Evolutionary conservation across 306 rosid genomes (phyloP).

Genomic region (Medicago arabica): DNA sequence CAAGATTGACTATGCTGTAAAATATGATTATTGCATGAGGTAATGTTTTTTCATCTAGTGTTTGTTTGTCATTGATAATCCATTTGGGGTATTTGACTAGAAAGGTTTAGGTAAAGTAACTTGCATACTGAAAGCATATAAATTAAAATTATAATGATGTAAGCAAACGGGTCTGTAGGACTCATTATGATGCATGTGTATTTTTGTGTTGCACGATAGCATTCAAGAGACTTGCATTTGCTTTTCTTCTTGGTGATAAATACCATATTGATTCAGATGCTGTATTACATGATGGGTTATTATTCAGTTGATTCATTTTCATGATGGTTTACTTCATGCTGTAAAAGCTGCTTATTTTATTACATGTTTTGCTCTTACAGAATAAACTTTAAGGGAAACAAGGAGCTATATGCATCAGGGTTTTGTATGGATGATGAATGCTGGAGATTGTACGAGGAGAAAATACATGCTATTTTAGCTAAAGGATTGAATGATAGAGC

Average conservation of each 20-base stretch:
- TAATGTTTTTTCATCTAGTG: constrained; percentile 40
- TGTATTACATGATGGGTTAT: constrained; percentile 3
- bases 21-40: constrained; percentile 89
- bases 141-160: constrained; percentile 14
- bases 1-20: constrained; percentile 74
- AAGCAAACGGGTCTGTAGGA: neutral
- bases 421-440: constrained; percentile 90
- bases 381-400: constrained; percentile 75
- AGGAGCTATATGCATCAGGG: constrained; percentile 63
- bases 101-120: neutral
- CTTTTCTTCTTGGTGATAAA: constrained; percentile 33
- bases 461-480: constrained; percentile 68
- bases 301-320: constrained; percentile 31
- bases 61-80: constrained; percentile 13
- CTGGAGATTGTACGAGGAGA: constrained; percentile 90
- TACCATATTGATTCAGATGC: constrained; percentile 11
- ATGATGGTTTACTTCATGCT: constrained; percentile 26
- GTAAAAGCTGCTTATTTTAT: constrained; percentile 32
- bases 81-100: constrained; percentile 18
- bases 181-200: neutral
- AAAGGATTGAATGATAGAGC: constrained; percentile 81
- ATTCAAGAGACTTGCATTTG: neutral
- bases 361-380: constrained; percentile 53
- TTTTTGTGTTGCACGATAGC: constrained; percentile 20
- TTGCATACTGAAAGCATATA: constrained; percentile 15